These are phyloP conservation scores for Colletotrichum falcatum DNA, from an alignment of 2,329 filamentous ascomycete species.

Conservation along the genomic window DNA sequence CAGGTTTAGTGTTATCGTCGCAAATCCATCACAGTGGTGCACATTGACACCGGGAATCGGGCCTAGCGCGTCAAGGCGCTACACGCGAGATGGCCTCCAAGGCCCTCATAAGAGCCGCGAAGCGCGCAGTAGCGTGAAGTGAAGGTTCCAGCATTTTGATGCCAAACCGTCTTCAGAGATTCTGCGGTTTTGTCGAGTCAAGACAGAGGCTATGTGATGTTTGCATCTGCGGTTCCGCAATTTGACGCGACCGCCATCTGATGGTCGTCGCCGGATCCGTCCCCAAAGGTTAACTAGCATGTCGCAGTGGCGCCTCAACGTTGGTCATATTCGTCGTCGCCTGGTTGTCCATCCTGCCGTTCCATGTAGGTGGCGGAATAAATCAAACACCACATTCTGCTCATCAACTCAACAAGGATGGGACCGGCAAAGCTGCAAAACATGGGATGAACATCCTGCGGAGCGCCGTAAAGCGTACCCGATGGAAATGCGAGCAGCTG, in stretches of 20 bases:
- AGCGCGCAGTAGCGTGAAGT: background rate
- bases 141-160: background rate
- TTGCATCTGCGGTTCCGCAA: background rate
- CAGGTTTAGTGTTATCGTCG: background rate
- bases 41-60: background rate
- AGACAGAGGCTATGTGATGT: background rate
- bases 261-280: background rate
- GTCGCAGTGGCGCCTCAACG: background rate
- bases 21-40: background rate
- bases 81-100: no score
- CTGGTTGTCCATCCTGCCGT: background rate
- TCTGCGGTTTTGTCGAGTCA: background rate
- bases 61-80: background rate
- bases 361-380: background rate
- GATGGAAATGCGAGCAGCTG: background rate
- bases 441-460: constrained; percentile 32
- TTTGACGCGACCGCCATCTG: background rate
- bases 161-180: background rate
- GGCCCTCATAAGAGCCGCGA: background rate
- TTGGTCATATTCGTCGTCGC: background rate
- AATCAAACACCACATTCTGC: background rate
- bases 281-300: background rate
- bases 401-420: constrained; percentile 20
- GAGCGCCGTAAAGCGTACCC: background rate
- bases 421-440: constrained; percentile 3